Evolutionary conservation across 2,329 filamentous ascomycete species (phyloP).

Genomic region (Orbilia oligospora): DNA sequence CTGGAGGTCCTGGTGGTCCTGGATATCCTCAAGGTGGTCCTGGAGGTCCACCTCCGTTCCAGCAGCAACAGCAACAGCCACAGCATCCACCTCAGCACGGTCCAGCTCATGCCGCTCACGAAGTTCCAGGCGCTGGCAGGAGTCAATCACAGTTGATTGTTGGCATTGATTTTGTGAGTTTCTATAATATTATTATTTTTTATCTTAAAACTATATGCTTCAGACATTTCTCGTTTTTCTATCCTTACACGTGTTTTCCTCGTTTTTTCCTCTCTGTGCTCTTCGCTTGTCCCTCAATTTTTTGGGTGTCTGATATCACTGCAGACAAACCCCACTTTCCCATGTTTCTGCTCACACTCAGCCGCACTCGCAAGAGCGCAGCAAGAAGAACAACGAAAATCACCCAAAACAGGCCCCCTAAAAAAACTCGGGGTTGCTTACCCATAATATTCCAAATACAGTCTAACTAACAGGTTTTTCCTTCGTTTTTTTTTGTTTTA

Average conservation of each 20-base stretch:
- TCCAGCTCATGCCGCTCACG: constrained; percentile 67
- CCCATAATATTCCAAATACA: constrained; percentile 44
- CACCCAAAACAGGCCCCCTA: background rate
- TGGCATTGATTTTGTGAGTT: constrained; percentile 95
- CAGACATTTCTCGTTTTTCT: background rate
- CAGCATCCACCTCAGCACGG: constrained; percentile 64
- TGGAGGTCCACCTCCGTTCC: constrained; percentile 64
- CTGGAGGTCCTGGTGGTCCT: constrained; percentile 32
- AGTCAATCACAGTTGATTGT: constrained; percentile 98
- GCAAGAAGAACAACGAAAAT: constrained; percentile 3
- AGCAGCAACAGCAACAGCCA: constrained; percentile 61
- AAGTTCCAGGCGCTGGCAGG: constrained; percentile 88
- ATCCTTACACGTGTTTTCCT: constrained; percentile 17
- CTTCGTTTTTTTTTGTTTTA: background rate
- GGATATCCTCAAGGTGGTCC: constrained; percentile 61
- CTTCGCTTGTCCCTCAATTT: constrained; percentile 23
- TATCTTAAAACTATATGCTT: background rate
- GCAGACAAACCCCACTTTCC: constrained; percentile 54
- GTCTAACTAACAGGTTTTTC: constrained; percentile 23
- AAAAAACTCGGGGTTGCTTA: constrained; percentile 10
- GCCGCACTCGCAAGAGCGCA: constrained; percentile 54
- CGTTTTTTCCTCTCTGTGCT: background rate
- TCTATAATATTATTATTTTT: background rate
- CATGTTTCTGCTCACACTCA: constrained; percentile 41
- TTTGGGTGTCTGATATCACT: constrained; percentile 50